phyloP scores from a whole-genome alignment of 768 basidiomycete species.

The Tephrocybe sp. region DNA sequence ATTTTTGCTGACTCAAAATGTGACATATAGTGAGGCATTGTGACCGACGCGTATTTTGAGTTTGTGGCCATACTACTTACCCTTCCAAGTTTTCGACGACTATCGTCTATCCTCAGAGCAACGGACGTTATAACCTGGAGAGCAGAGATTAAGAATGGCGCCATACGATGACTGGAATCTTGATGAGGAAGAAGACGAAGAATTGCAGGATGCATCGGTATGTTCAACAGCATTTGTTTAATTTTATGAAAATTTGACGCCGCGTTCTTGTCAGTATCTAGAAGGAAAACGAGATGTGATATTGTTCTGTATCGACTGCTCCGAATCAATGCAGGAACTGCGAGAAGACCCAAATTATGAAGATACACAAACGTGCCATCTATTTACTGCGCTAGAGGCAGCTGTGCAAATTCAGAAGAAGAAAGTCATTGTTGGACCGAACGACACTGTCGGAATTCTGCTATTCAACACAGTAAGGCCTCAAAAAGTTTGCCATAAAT shows the following conservation, averaged over 20 bases:
- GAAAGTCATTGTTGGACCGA: constrained; percentile 87
- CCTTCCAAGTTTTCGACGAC: background rate
- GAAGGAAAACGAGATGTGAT: constrained; percentile 84
- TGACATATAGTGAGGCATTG: constrained; percentile 10
- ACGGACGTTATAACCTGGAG: no score
- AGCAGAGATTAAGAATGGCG: constrained; percentile 42
- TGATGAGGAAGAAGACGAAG: constrained; percentile 83
- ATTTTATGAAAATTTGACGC: background rate
- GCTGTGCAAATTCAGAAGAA: constrained; percentile 87
- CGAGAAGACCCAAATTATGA: constrained; percentile 66
- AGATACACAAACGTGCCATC: constrained; percentile 68
- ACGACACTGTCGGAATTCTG: constrained; percentile 87
- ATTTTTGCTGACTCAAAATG: constrained; percentile 4
- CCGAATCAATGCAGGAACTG: constrained; percentile 81
- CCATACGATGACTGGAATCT: constrained; percentile 82
- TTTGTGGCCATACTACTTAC: background rate
- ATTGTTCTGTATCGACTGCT: constrained; percentile 95
- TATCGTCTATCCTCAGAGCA: background rate
- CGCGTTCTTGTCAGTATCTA: constrained; percentile 44
- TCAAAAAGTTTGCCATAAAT: background rate
- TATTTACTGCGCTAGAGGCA: constrained; percentile 78
- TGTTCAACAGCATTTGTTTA: no score
- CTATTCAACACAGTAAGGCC: constrained; percentile 87
- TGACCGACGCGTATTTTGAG: constrained; percentile 18
- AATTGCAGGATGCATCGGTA: constrained; percentile 71